Conservation (phyloP, 108 stramenopile genomes). For the Conticribra guillardii region DNA sequence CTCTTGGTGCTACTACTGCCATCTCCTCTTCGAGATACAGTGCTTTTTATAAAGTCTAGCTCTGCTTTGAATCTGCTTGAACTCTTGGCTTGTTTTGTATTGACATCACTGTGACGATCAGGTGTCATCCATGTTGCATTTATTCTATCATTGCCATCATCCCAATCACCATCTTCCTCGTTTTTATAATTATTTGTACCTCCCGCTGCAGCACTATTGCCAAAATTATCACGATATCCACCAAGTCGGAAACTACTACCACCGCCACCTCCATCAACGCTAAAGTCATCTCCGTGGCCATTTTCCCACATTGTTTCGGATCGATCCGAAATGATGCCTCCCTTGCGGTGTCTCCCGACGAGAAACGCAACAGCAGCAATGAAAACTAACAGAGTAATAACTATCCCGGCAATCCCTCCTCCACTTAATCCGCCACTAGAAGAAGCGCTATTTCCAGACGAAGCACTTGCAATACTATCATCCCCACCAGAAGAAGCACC, state of each 20-base stretch:
- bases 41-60: not conserved
- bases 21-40: not conserved
- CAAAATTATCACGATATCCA: not conserved
- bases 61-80: not conserved
- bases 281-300: slow-evolving; percentile 30
- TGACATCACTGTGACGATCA: not conserved
- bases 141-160: slow-evolving; percentile 38
- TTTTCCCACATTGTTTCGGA: slow-evolving; percentile 34
- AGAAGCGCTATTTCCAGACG: no score
- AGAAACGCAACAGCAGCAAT: not conserved
- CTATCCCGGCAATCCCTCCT: slow-evolving; percentile 28
- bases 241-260: slow-evolving; percentile 1
- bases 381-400: slow-evolving; percentile 9
- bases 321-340: no score
- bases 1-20: slow-evolving; percentile 10
- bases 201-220: slow-evolving; percentile 24
- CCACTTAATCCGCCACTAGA: slow-evolving; percentile 3
- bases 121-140: slow-evolving; percentile 33
- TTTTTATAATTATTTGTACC: no score
- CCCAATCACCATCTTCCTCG: slow-evolving; percentile 31
- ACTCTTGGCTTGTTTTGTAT: not conserved
- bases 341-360: slow-evolving; percentile 11
- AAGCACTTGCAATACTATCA: no score
- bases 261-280: slow-evolving; percentile 3
- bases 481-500: not conserved